A percentile compares a stretch with the other conserved stretches of the same genome.
Evolutionary conservation across 2,329 filamentous ascomycete genomes (phyloP).

Genomic region (Apiospora koreana): DNA sequence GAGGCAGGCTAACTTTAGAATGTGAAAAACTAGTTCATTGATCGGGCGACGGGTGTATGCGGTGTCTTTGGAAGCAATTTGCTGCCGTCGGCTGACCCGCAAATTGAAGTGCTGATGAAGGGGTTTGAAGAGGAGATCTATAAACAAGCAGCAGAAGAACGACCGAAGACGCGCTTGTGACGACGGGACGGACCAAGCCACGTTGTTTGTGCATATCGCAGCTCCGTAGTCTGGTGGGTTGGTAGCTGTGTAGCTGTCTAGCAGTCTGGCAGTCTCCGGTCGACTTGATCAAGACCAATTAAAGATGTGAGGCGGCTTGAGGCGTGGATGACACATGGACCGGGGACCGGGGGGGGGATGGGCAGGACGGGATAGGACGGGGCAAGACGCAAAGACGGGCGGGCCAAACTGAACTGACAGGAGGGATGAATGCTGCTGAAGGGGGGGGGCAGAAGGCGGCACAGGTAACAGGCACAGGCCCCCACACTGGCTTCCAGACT

Average conservation of each 20-base stretch:
- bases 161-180: neutral
- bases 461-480: too few species aligned
- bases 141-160: neutral
- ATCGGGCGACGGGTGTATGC: conserved; percentile 15
- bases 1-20: neutral
- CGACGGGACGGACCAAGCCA: neutral
- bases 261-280: neutral
- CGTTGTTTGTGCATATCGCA: neutral
- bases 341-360: neutral
- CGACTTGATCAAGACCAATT: neutral
- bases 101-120: conserved; percentile 14
- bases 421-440: too few species aligned
- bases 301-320: neutral
- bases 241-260: too few species aligned
- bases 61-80: conserved; percentile 17
- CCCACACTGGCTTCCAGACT: neutral
- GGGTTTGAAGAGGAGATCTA: conserved; percentile 16
- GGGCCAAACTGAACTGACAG: neutral
- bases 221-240: too few species aligned
- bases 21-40: conserved; percentile 13
- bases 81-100: conserved; percentile 12
- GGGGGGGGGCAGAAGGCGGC: too few species aligned
- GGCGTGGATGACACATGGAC: neutral
- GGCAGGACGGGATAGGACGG: too few species aligned
- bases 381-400: too few species aligned